Percentiles rank a stretch among this genome's conserved stretches.
These are phyloP conservation scores for Blastosporella zonata DNA, from an alignment of 1,284 basidiomycete genomes.

Conservation along the genomic window DNA sequence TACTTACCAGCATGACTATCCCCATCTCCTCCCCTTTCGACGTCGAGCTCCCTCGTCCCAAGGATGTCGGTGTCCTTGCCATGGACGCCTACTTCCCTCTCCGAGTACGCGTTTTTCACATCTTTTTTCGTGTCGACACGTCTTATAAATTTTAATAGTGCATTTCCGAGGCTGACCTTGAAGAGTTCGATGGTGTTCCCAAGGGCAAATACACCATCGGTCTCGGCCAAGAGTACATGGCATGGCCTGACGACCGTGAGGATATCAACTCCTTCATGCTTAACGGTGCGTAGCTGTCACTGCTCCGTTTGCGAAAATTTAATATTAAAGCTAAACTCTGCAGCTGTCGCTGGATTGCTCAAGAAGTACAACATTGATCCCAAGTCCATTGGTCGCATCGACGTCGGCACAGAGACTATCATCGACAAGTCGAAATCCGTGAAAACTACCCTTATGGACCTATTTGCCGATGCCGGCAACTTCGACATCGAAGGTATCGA, in stretches of 20 bases:
- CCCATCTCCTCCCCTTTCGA: constrained; percentile 32
- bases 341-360: constrained; percentile 84
- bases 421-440: constrained; percentile 99
- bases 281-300: constrained; percentile 63
- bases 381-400: constrained; percentile 92
- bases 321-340: neutral
- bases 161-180: constrained; percentile 93
- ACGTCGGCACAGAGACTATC: constrained; percentile 98
- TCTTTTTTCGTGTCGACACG: constrained; percentile 7
- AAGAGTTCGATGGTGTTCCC: constrained; percentile 93
- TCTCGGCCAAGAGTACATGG: constrained; percentile 98
- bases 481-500: constrained; percentile 98
- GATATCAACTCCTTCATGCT: constrained; percentile 99
- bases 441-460: constrained; percentile 98
- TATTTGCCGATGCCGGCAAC: constrained; percentile 91
- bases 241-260: constrained; percentile 94
- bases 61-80: constrained; percentile 90
- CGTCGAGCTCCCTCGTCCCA: constrained; percentile 59
- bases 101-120: constrained; percentile 54
- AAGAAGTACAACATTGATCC: constrained; percentile 97
- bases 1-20: constrained; percentile 35
- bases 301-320: neutral
- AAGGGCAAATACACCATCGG: constrained; percentile 99
- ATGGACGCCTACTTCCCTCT: constrained; percentile 95
- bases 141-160: constrained; percentile 49